Evolutionary conservation across 208 protist species (phyloP).

Genomic region (Novymonas esmeraldas): DNA sequence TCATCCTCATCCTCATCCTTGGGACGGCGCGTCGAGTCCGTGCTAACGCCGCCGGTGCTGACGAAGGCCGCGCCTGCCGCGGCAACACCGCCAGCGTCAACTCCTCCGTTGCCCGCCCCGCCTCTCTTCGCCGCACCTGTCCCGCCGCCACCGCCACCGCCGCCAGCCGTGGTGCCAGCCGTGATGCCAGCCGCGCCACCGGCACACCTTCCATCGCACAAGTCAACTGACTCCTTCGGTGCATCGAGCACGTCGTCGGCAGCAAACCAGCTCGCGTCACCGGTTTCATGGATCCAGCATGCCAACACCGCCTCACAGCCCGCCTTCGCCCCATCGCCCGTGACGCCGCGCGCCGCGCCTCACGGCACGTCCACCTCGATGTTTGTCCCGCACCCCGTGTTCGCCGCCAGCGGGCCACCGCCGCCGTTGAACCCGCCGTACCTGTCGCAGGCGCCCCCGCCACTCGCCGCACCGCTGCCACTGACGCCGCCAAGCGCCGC

Average conservation of each 20-base stretch:
- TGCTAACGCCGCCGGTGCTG: background rate
- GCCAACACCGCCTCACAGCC: background rate
- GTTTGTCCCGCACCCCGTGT: background rate
- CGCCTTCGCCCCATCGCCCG: background rate
- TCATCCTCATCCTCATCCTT: slow-evolving; percentile 14
- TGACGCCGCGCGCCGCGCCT: background rate
- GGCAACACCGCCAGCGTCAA: background rate
- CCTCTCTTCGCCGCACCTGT: no score
- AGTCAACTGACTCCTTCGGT: background rate
- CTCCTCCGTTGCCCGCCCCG: background rate
- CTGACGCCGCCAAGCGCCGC: slow-evolving; percentile 15
- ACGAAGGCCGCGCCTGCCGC: background rate
- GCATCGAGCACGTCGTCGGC: background rate
- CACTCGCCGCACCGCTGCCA: slow-evolving; percentile 9
- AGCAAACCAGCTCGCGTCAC: slow-evolving; percentile 2
- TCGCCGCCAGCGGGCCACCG: slow-evolving; percentile 1
- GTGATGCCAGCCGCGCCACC: background rate
- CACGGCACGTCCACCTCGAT: background rate
- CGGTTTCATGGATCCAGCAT: slow-evolving; percentile 14
- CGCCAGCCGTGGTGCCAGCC: slow-evolving; percentile 8
- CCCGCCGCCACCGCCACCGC: background rate
- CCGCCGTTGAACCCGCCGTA: slow-evolving; percentile 3
- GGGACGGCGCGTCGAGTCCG: background rate
- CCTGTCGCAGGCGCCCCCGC: slow-evolving; percentile 5
- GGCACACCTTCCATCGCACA: background rate